Conservation (phyloP, 139 green algal genomes). For the Klebsormidium nitens region DNA sequence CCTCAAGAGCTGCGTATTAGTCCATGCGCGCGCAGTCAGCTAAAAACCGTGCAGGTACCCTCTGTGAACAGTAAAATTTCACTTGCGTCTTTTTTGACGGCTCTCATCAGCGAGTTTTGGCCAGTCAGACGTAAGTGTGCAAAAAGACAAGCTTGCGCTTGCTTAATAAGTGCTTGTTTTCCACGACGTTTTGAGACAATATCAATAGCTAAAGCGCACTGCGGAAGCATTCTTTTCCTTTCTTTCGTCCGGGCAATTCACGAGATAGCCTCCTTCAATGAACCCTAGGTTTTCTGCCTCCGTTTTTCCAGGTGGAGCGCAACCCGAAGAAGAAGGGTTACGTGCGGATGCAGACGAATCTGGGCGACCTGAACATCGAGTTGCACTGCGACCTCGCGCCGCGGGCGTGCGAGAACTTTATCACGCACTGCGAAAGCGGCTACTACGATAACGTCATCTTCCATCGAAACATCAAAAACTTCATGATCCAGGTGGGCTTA, state of each 20-base stretch:
- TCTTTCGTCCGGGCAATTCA: background rate
- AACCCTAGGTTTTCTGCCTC: no score
- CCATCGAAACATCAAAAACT: constrained; percentile 90
- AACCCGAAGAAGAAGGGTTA: constrained; percentile 86
- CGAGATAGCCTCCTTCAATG: no score
- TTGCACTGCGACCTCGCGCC: constrained; percentile 48
- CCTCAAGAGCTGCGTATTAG: no score
- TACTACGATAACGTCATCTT: constrained; percentile 89
- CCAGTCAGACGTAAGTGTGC: background rate
- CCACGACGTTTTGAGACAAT: background rate
- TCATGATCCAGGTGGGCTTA: no score
- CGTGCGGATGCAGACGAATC: constrained; percentile 62
- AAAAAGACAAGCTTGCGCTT: background rate
- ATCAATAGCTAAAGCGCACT: background rate
- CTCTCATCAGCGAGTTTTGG: no score
- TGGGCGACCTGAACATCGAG: constrained; percentile 68
- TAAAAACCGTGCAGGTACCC: no score
- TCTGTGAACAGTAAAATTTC: no score
- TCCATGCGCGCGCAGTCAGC: no score
- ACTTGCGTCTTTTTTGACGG: no score
- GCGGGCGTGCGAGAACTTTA: constrained; percentile 93
- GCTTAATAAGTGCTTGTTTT: background rate
- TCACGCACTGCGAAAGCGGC: constrained; percentile 71
- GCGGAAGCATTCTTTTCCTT: background rate
- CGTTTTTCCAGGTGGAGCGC: constrained; percentile 61